phyloP scores from a whole-genome alignment of 1,284 basidiomycete species.

The Fistulina hepatica region DNA sequence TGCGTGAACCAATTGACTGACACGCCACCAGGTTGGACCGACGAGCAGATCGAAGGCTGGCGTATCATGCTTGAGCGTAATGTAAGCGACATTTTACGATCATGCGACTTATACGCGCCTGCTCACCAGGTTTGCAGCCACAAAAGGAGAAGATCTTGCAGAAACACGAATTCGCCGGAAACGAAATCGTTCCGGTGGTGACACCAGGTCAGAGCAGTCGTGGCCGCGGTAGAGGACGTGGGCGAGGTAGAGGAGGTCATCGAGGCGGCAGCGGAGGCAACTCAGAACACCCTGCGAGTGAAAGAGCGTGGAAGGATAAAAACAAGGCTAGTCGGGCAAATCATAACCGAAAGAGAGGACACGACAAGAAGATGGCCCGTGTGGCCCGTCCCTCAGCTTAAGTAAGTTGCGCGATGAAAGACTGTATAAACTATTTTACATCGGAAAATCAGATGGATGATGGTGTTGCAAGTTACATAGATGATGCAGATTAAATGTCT shows the following conservation, averaged over 20 bases:
- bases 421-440: too few species aligned
- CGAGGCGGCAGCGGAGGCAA: conserved; percentile 28
- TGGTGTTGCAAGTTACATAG: too few species aligned
- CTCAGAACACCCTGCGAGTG: conserved; percentile 28
- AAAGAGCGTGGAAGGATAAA: conserved; percentile 58
- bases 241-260: conserved; percentile 28
- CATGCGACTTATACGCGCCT: conserved; percentile 3
- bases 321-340: conserved; percentile 56
- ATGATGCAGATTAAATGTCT: too few species aligned
- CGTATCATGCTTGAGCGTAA: conserved; percentile 75
- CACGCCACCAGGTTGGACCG: conserved; percentile 43
- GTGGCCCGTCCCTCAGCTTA: conserved; percentile 27
- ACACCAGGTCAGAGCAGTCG: conserved; percentile 14
- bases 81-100: conserved; percentile 34
- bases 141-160: conserved; percentile 58
- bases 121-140: conserved; percentile 33
- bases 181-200: conserved; percentile 25
- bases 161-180: conserved; percentile 67
- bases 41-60: conserved; percentile 87
- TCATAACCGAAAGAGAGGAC: conserved; percentile 55
- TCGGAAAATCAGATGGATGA: too few species aligned
- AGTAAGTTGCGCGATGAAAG: too few species aligned
- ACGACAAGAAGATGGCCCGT: conserved; percentile 67
- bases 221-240: conserved; percentile 22
- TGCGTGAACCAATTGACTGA: neutral